phyloP scores from a whole-genome alignment of 148 eudicot genomes.

The Gaultheria prostrata region DNA sequence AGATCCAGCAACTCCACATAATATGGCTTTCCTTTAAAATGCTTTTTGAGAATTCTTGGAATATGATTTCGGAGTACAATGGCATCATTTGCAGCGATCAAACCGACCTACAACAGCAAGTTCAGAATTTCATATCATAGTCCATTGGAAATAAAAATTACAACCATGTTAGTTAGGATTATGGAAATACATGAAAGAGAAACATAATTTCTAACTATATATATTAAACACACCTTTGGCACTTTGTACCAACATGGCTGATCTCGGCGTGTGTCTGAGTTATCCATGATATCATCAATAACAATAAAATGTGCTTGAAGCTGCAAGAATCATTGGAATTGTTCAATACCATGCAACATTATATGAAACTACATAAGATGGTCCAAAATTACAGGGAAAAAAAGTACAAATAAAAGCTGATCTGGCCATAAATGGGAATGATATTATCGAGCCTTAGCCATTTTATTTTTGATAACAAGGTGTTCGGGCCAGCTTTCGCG shows the following conservation, averaged over 20 bases:
- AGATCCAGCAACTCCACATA: conserved; percentile 89
- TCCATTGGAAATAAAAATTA: background rate
- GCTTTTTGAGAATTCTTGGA: conserved; percentile 79
- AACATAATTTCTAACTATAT: background rate
- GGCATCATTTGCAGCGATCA: conserved; percentile 92
- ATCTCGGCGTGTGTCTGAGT: conserved; percentile 82
- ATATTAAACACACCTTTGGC: conserved; percentile 50
- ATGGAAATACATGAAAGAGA: background rate
- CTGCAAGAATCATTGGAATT: conserved; percentile 35
- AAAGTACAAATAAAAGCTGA: background rate
- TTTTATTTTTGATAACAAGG: too few relatives aligned
- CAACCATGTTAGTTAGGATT: conserved; percentile 6
- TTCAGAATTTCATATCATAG: background rate
- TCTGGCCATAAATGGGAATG: background rate
- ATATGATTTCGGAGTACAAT: conserved; percentile 85
- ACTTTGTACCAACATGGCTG: conserved; percentile 89
- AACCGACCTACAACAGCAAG: conserved; percentile 61
- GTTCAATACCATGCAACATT: conserved; percentile 2
- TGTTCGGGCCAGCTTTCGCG: too few relatives aligned
- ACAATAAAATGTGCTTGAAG: conserved; percentile 92
- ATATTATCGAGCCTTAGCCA: too few relatives aligned
- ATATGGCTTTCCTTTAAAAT: conserved; percentile 74
- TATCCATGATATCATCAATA: conserved; percentile 89
- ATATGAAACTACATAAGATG: background rate
- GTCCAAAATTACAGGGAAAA: background rate